phyloP scores from a whole-genome alignment of 2,329 filamentous ascomycete species.

The Phaeosphaeriaceae sp. region DNA sequence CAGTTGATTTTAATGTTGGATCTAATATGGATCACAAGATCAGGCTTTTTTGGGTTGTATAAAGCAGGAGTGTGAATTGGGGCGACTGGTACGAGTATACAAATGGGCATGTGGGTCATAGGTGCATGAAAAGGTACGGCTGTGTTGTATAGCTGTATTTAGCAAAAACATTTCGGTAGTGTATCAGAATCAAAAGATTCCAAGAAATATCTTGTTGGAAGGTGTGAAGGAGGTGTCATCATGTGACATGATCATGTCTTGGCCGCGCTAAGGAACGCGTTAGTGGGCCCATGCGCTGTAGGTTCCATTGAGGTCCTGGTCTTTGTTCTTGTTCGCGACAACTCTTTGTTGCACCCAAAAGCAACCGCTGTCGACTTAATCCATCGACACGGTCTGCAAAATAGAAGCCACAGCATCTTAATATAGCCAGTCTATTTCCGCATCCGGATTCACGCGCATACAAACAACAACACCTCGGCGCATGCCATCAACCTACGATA shows the following conservation, averaged over 20 bases:
- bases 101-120: not conserved
- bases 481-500: constrained; percentile 14
- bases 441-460: not conserved
- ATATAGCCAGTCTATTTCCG: too few species aligned
- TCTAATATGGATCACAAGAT: not conserved
- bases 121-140: constrained; percentile 8
- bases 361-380: constrained; percentile 27
- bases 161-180: constrained; percentile 22
- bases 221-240: not conserved
- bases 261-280: too few species aligned
- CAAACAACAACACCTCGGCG: constrained; percentile 9
- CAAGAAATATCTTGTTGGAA: not conserved
- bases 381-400: constrained; percentile 24
- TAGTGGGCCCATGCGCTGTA: constrained; percentile 1
- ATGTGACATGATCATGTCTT: not conserved
- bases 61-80: not conserved
- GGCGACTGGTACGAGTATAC: not conserved
- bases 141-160: constrained; percentile 9
- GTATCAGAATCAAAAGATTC: not conserved
- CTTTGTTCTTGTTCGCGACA: constrained; percentile 15
- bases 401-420: not conserved
- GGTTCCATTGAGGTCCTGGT: not conserved
- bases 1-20: constrained; percentile 19
- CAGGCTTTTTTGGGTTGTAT: constrained; percentile 2
- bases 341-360: constrained; percentile 21